Evolutionary conservation across 1,284 basidiomycete genomes (phyloP).

Genomic region (Gymnopus androsaceus): DNA sequence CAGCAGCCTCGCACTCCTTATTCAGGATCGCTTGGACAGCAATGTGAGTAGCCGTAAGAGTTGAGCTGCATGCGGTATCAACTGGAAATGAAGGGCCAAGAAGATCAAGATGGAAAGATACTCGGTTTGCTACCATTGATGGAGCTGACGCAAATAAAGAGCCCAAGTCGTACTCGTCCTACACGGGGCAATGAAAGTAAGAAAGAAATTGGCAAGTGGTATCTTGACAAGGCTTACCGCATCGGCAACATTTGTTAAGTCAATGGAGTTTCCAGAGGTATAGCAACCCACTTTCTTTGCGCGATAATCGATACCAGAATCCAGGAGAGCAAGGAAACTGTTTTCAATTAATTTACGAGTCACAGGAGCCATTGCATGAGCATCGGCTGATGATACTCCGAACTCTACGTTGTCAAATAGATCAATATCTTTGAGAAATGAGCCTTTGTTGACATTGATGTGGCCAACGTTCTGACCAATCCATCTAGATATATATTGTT

Average conservation of each 20-base stretch:
- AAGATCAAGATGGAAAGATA: constrained; percentile 37
- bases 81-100: constrained; percentile 35
- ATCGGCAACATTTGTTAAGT: constrained; percentile 2
- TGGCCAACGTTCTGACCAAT: constrained; percentile 24
- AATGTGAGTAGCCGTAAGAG: constrained; percentile 35
- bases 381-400: constrained; percentile 34
- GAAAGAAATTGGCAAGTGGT: neutral
- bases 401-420: constrained; percentile 37
- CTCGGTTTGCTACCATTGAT: constrained; percentile 33
- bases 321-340: constrained; percentile 34
- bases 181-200: neutral
- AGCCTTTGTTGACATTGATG: constrained; percentile 26
- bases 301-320: constrained; percentile 40
- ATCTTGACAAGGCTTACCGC: neutral
- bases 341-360: constrained; percentile 35
- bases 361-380: constrained; percentile 20
- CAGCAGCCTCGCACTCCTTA: constrained; percentile 38
- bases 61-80: constrained; percentile 39
- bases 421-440: constrained; percentile 34
- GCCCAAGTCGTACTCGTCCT: constrained; percentile 36
- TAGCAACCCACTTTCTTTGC: constrained; percentile 36
- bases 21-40: constrained; percentile 33
- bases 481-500: constrained; percentile 16
- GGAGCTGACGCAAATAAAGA: constrained; percentile 30
- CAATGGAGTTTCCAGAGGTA: no score